Percentiles rank a stretch among this genome's conserved stretches.
phyloP scores from a whole-genome alignment of 2,329 filamentous ascomycete species.

The Fusarium duplospermum region DNA sequence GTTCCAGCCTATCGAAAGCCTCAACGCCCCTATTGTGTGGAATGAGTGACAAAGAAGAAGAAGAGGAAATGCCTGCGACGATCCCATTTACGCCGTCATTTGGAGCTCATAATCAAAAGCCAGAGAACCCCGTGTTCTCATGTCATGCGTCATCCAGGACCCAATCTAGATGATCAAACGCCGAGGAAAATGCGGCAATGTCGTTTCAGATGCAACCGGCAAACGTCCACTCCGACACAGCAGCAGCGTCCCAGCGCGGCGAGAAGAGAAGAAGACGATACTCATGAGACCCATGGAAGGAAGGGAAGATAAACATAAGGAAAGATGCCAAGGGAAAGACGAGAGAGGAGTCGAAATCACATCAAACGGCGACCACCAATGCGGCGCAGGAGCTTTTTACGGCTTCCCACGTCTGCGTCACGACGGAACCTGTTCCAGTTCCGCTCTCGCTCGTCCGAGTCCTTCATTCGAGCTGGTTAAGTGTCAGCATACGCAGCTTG shows the following conservation, averaged over 20 bases:
- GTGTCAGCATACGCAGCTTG: conserved; percentile 20
- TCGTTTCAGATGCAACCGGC: conserved; percentile 37
- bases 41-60: conserved; percentile 35
- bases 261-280: neutral
- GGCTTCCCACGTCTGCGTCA: conserved; percentile 49
- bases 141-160: conserved; percentile 24
- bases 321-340: conserved; percentile 5
- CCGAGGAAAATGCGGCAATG: conserved; percentile 43
- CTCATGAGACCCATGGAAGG: neutral
- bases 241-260: conserved; percentile 37
- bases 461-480: conserved; percentile 61
- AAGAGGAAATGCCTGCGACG: conserved; percentile 13
- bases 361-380: conserved; percentile 50
- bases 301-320: conserved; percentile 1
- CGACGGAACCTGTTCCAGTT: conserved; percentile 59
- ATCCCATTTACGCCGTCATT: conserved; percentile 18
- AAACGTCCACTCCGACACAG: conserved; percentile 30
- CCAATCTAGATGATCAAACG: conserved; percentile 43
- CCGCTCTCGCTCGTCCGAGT: conserved; percentile 62
- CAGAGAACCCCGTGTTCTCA: conserved; percentile 20
- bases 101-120: conserved; percentile 16
- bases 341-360: conserved; percentile 18
- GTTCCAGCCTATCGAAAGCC: conserved; percentile 21
- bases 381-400: conserved; percentile 55
- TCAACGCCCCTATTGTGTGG: conserved; percentile 21